Evolutionary conservation across 2,329 filamentous ascomycete genomes (phyloP), one percentile per base, ranked within the genome.

Genomic region (Tothia fuscella): DNA sequence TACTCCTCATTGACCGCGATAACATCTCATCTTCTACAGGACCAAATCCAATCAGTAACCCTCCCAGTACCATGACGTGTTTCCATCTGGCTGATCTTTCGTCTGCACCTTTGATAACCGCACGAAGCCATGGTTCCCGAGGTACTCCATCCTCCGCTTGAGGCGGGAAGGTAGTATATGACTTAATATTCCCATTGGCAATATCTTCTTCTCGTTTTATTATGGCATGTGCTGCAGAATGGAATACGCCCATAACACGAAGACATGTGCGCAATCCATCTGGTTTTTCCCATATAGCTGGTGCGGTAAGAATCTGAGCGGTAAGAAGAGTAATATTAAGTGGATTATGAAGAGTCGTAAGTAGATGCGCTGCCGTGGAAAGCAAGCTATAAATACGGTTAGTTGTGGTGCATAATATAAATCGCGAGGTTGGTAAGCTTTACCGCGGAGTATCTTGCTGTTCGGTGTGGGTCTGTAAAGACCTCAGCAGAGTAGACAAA

Each of bases 1-100:
- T 84, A 25, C 66, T 71, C 34, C 79, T 71, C 56, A 89, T 68
- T 6, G 31, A 30, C 38, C 69, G 60, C 24, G 67, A 62, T 4
- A 79, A 74, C n/a, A 75, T 73, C 45, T 72, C 70, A 34, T 76
- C 64, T 30, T 78, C 72, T 46, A 74, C 69, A 13, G 71, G 67
- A 49, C 82, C 80, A 54, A 88, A 80, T 6, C 84, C 86, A 55
- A 89, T 72, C 44, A 94, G 61, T 17, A 93, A 65, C 3, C 86
- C 88, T 0, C 79, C 78, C 6, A 94, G 71, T 4, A 88, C 72
- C n/a, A 94, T 66, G 22, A 87, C 61, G 58, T 94, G 87, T 58
- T 86, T 80, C 86, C 86, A 94, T 53, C 84, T 68, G 14, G 69
- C 72, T 22, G 66, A 79, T 50, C 67, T 70, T 17, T 73, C 75